Base-by-base conservation (phyloP, 2,329 filamentous ascomycete species). In the Aureobasidium sp. region DNA sequence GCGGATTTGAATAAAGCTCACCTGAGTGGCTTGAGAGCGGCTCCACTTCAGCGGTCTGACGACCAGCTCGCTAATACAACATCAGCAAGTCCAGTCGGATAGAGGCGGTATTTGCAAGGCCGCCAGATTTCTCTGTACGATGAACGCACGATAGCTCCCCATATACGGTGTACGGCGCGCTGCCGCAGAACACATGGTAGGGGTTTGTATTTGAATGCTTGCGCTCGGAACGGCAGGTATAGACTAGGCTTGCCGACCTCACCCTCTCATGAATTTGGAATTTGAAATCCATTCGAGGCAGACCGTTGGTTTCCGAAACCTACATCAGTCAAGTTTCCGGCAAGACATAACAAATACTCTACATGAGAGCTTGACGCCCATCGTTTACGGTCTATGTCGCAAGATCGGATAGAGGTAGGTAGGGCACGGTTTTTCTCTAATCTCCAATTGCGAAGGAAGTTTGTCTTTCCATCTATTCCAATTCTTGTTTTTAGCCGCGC, bases 231-330 rank as follows among this genome's bases (percentile, higher is more conserved):
- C 5, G 44, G 44, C 44, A 48, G 22, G 44, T 37, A 25, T 48
- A 48, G 44, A 35, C 44, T 48, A n/a, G 44, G 7, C n/a, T 6
- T 48, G 44, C 44, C 44, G n/a, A 35, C 16, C 21, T 6, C 14
- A n/a, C 21, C 6, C 22, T 30, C 22, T 48, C 27, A 22, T 14
- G 22, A 22, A 48, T 48, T 48, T 48, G 44, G 44, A 48, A 48
- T 48, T 29, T 16, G n/a, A 6, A 35, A 12, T n/a, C n/a, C 21
- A n/a, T 17, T 24, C 8, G 25, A 5, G 21, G 12, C 32, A 50
- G 22, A 50, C 45, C 45, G 45, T 38, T 38, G 24, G 34, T 16
- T 50, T 8, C 45, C 45, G 45, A 50, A 50, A 50, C 45, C 25
- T 50, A 39, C 45, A 29, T 38, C 22, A 19, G 35, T 50, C 34